phyloP scores from a whole-genome alignment of 768 basidiomycete genomes.

The Leucosporidium creatinivorum region DNA sequence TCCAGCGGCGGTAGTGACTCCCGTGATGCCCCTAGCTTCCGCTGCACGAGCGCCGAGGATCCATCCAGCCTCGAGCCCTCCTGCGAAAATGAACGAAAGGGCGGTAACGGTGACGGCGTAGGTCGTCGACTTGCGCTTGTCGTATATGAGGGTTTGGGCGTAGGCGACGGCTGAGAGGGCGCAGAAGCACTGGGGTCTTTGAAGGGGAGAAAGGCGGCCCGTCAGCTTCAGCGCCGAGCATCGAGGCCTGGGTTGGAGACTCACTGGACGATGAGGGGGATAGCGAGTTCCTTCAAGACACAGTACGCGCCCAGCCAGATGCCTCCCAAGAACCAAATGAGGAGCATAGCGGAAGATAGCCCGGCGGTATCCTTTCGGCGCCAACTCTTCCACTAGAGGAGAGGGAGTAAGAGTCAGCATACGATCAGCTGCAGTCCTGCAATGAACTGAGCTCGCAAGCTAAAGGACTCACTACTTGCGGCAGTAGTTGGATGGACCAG shows the following conservation, averaged over 20 bases:
- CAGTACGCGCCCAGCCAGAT: constrained; percentile 62
- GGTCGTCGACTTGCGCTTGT: constrained; percentile 43
- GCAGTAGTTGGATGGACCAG: too few species aligned
- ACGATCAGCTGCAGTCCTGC: too few species aligned
- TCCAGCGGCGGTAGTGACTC: constrained; percentile 54
- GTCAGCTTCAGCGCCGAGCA: too few species aligned
- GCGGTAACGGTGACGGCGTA: constrained; percentile 44
- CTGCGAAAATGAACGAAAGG: constrained; percentile 48
- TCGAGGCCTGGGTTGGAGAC: constrained; percentile 12
- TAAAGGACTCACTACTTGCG: too few species aligned
- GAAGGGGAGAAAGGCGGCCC: not conserved
- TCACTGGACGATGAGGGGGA: constrained; percentile 64
- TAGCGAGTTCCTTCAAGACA: constrained; percentile 58
- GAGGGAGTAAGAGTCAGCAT: too few species aligned
- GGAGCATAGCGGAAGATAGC: too few species aligned
- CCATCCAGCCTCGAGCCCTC: constrained; percentile 55
- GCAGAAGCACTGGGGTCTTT: constrained; percentile 49
- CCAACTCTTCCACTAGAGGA: too few species aligned
- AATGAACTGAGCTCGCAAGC: too few species aligned
- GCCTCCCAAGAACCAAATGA: constrained; percentile 28
- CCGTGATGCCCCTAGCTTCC: too few species aligned
- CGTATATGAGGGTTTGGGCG: constrained; percentile 67
- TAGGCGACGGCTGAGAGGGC: constrained; percentile 57
- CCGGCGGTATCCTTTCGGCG: too few species aligned
- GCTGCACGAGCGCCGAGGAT: constrained; percentile 49